Percentiles rank a stretch among this genome's conserved stretches.
Evolutionary conservation across 495 filamentous ascomycete species (phyloP).

Genomic region (Lophium mytilinum): DNA sequence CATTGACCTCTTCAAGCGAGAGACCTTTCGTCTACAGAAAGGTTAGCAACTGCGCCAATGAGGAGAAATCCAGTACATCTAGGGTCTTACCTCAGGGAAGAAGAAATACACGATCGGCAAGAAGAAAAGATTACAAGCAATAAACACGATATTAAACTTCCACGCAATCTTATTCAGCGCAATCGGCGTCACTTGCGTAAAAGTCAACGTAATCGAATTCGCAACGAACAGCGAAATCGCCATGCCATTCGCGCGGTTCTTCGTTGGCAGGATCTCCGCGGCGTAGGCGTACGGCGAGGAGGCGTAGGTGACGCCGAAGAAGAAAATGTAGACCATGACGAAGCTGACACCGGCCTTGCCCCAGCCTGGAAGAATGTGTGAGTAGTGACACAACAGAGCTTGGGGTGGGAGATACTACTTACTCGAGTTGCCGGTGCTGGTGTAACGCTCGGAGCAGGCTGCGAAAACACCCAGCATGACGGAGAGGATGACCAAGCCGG

Average conservation of each 20-base stretch:
- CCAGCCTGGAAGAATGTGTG: neutral
- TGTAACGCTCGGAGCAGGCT: neutral
- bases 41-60: neutral
- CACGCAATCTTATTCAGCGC: constrained; percentile 38
- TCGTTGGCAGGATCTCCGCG: neutral
- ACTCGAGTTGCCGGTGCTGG: neutral
- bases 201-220: constrained; percentile 18
- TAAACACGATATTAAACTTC: constrained; percentile 43
- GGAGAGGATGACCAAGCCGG: neutral
- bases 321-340: neutral
- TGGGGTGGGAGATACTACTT: neutral
- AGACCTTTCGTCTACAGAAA: constrained; percentile 42
- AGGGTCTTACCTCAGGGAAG: constrained; percentile 24
- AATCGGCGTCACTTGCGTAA: constrained; percentile 43
- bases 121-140: constrained; percentile 23
- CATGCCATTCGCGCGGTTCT: neutral
- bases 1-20: constrained; percentile 44
- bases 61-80: too few relatives aligned
- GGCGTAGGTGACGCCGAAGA: neutral
- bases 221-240: neutral
- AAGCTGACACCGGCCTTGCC: neutral
- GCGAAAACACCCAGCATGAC: neutral
- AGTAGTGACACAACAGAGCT: too few relatives aligned
- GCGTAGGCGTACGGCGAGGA: neutral
- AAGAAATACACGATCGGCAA: constrained; percentile 39